Conservation (phyloP, 2,329 filamentous ascomycete species). For the Aspergillus cejpii region DNA sequence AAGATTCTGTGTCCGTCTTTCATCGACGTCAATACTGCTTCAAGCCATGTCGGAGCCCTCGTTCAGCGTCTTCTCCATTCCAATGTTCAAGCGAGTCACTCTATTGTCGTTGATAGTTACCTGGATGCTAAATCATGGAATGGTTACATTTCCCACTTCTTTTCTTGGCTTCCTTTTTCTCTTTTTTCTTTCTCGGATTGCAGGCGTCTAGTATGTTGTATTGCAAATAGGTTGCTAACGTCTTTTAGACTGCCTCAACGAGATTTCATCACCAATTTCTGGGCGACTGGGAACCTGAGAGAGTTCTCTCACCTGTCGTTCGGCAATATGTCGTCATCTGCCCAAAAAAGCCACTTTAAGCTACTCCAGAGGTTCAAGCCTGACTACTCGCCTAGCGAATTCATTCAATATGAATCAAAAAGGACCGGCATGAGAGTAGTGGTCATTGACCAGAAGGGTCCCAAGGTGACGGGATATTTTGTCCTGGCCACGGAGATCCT, state of each 20-base stretch:
- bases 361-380: slow-evolving; percentile 78
- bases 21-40: neutral
- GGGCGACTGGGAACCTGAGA: slow-evolving; percentile 5
- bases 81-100: neutral
- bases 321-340: slow-evolving; percentile 51
- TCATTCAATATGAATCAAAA: slow-evolving; percentile 94
- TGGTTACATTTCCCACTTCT: slow-evolving; percentile 12
- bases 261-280: slow-evolving; percentile 16
- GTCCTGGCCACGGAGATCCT: slow-evolving; percentile 94
- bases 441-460: slow-evolving; percentile 83
- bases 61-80: neutral
- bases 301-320: slow-evolving; percentile 13
- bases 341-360: slow-evolving; percentile 59
- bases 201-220: neutral
- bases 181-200: neutral
- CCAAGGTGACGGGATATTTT: slow-evolving; percentile 94
- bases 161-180: neutral
- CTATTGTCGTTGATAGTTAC: neutral
- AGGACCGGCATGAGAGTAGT: slow-evolving; percentile 91
- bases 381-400: slow-evolving; percentile 79
- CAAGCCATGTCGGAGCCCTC: neutral
- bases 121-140: slow-evolving; percentile 5
- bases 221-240: slow-evolving; percentile 13
- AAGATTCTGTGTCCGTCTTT: slow-evolving; percentile 1
- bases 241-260: slow-evolving; percentile 18